Conservation (phyloP, 768 basidiomycete genomes). For the Phylloporus sp. region DNA sequence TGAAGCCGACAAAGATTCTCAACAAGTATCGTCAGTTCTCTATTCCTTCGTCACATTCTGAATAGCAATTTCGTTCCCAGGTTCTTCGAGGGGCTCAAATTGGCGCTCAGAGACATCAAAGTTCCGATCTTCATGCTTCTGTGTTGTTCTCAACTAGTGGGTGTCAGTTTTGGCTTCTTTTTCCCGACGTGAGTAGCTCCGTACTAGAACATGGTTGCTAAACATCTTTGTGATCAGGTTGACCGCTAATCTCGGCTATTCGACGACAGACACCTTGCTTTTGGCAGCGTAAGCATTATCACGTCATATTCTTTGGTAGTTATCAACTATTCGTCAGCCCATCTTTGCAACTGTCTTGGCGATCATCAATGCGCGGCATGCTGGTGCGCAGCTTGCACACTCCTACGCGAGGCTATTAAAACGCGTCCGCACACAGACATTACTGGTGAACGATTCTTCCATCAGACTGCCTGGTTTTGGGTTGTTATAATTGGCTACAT, state of each 20-base stretch:
- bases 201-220: not conserved
- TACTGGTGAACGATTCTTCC: slow-evolving; percentile 65
- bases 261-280: slow-evolving; percentile 54
- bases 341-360: slow-evolving; percentile 48
- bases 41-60: too few species aligned
- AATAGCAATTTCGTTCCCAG: not conserved
- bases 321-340: slow-evolving; percentile 37
- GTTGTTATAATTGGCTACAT: slow-evolving; percentile 57
- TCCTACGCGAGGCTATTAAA: not conserved
- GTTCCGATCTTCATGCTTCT: slow-evolving; percentile 52
- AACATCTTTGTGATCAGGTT: slow-evolving; percentile 34
- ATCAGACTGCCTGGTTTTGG: slow-evolving; percentile 56
- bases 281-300: slow-evolving; percentile 49
- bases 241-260: slow-evolving; percentile 58
- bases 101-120: slow-evolving; percentile 56
- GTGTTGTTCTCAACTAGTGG: slow-evolving; percentile 49
- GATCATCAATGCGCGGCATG: slow-evolving; percentile 54
- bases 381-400: slow-evolving; percentile 30
- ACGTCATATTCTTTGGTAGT: not conserved
- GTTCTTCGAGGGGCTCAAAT: slow-evolving; percentile 31
- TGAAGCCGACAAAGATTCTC: slow-evolving; percentile 59
- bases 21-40: slow-evolving; percentile 45
- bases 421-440: slow-evolving; percentile 1
- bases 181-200: slow-evolving; percentile 42
- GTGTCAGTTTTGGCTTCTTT: slow-evolving; percentile 60